These are phyloP conservation scores for Echites panduratus DNA, from an alignment of 257 asterid species.

Conservation along the genomic window DNA sequence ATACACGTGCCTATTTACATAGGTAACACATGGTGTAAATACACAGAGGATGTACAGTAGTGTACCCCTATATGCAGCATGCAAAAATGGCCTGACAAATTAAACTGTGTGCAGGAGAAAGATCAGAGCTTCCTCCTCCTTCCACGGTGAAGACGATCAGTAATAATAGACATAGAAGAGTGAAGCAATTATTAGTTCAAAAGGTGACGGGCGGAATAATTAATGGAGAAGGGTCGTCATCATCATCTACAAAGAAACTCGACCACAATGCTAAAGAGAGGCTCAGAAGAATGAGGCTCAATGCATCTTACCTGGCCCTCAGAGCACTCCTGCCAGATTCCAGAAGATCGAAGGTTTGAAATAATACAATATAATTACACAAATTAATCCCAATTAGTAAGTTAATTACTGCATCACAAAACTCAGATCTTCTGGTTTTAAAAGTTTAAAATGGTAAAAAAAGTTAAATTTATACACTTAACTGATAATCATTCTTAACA, in stretches of 20 bases:
- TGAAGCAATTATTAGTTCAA: slow-evolving; percentile 1
- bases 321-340: slow-evolving; percentile 35
- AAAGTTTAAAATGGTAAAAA: no score
- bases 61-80: no score
- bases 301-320: slow-evolving; percentile 40
- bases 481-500: no score
- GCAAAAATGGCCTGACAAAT: neutral
- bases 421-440: no score
- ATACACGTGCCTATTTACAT: no score
- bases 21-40: no score
- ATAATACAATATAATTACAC: no score
- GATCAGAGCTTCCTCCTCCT: neutral
- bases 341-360: slow-evolving; percentile 45
- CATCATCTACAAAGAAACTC: slow-evolving; percentile 26
- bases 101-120: neutral
- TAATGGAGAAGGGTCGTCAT: slow-evolving; percentile 9
- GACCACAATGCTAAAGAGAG: slow-evolving; percentile 50
- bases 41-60: no score
- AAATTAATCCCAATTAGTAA: no score
- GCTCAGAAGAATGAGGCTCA: slow-evolving; percentile 41
- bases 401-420: no score
- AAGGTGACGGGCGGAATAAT: neutral
- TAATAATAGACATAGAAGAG: slow-evolving; percentile 5
- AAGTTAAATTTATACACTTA: no score
- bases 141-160: neutral